Conservation (phyloP, 148 eudicot genomes). For the Rhododendron kiyosumense region DNA sequence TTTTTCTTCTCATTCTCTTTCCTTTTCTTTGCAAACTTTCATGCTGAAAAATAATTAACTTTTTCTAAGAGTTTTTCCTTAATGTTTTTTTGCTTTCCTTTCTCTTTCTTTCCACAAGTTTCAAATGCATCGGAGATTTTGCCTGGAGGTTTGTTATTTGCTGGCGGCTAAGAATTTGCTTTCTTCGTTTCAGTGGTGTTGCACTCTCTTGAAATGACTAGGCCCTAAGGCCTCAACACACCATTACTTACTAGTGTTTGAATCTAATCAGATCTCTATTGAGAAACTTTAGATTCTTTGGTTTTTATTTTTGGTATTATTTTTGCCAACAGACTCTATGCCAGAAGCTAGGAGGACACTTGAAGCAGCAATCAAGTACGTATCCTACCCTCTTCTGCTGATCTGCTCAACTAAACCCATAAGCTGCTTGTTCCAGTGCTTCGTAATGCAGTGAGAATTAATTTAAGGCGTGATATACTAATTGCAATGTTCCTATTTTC, state of each 20-base stretch:
- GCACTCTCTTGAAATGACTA: not conserved
- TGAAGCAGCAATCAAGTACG: conserved; percentile 91
- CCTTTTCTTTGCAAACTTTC: not conserved
- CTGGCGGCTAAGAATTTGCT: not conserved
- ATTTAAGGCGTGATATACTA: not conserved
- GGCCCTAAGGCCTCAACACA: not conserved
- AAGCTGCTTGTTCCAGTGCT: not conserved
- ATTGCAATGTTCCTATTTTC: conserved; percentile 19
- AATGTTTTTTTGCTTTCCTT: not conserved
- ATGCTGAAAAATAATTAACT: not conserved
- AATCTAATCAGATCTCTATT: not conserved
- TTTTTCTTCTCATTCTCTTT: not conserved
- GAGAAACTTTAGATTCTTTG: not conserved
- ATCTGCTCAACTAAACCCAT: not conserved
- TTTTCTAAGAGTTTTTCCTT: not conserved
- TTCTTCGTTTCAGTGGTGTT: not conserved
- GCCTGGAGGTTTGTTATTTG: not conserved
- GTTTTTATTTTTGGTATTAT: not conserved
- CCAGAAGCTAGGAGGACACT: conserved; percentile 67
- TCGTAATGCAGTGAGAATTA: not conserved
- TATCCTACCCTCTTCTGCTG: not conserved
- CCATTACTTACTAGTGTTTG: not conserved
- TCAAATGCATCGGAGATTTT: not conserved
- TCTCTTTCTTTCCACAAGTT: not conserved
- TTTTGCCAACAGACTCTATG: conserved; percentile 43